phyloP scores from a whole-genome alignment of 345 rosid species.

The Salix arbutifolia region DNA sequence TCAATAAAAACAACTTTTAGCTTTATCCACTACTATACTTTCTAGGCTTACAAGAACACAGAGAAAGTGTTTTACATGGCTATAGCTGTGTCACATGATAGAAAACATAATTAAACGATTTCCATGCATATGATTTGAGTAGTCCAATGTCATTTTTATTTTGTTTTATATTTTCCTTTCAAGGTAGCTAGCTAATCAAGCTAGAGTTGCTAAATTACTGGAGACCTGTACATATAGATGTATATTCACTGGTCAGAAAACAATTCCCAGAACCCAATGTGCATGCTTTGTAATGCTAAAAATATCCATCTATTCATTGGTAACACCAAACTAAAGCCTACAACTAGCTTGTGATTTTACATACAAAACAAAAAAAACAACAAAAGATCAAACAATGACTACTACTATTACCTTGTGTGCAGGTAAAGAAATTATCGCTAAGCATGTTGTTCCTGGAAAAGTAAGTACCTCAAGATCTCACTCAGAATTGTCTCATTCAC shows the following conservation, averaged over 20 bases:
- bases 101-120: neutral
- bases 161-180: neutral
- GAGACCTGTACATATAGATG: neutral
- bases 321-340: neutral
- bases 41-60: neutral
- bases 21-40: neutral
- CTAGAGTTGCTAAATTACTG: constrained; percentile 2
- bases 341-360: neutral
- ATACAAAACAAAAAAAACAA: neutral
- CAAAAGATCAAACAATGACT: neutral
- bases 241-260: neutral
- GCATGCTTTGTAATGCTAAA: constrained; percentile 17
- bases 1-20: constrained; percentile 3
- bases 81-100: neutral
- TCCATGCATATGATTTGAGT: neutral
- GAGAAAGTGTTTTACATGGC: constrained; percentile 1
- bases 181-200: neutral
- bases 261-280: constrained; percentile 14
- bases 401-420: constrained; percentile 9
- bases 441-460: constrained; percentile 2
- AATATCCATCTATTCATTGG: neutral
- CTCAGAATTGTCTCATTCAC: constrained; percentile 62
- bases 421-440: constrained; percentile 9
- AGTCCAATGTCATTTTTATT: neutral
- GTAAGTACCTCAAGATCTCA: constrained; percentile 73